Percentiles rank a stretch among this genome's conserved stretches.
Evolutionary conservation across 2,329 filamentous ascomycete species (phyloP).

Genomic region (Pseudogymnoascus sp.): DNA sequence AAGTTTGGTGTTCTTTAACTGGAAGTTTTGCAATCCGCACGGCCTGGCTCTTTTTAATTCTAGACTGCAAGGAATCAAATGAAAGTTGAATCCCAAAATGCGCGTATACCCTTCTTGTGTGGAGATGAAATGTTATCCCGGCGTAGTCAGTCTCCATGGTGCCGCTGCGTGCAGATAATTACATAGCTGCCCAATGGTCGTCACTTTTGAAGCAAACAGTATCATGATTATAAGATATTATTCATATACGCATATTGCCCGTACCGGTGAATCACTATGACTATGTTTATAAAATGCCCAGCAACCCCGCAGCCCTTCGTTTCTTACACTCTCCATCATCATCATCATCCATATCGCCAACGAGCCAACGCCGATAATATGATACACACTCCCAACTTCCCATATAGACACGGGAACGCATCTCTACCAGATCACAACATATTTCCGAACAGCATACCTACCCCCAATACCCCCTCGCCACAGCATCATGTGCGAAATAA

Average conservation of each 20-base stretch:
- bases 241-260: neutral
- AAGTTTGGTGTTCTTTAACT: neutral
- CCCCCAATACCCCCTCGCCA: too few species aligned
- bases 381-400: neutral
- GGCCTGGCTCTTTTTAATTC: neutral
- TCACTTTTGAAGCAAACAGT: neutral
- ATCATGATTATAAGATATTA: neutral
- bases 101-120: neutral
- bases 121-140: neutral
- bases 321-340: neutral
- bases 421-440: neutral
- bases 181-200: neutral
- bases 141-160: neutral
- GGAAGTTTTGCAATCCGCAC: neutral
- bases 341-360: neutral
- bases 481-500: slow-evolving; percentile 8
- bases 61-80: slow-evolving; percentile 2
- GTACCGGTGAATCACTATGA: neutral
- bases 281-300: neutral
- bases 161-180: neutral
- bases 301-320: neutral
- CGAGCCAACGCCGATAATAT: neutral
- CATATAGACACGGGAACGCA: neutral
- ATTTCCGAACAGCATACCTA: neutral
- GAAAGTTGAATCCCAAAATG: neutral